Evolutionary conservation across 495 filamentous ascomycete genomes (phyloP), one percentile per base, ranked within the genome.

Genomic region (Tuber magnatum): DNA sequence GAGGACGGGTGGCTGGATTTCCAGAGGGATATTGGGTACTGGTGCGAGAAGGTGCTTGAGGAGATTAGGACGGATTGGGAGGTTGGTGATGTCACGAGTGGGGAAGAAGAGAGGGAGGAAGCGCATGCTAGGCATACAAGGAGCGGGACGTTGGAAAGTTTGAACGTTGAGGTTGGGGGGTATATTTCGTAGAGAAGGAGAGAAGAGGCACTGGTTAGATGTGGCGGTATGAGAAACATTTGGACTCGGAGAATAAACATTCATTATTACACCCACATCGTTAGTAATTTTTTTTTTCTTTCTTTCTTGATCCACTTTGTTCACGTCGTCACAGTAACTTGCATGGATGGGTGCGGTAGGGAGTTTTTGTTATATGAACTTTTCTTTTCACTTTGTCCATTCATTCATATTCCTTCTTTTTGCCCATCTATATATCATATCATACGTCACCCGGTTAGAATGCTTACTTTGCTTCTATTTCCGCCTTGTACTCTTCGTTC

Each of bases 31-130:
- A 74, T 82, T 14, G 72, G 72, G 20, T 38, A 73, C 40, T 82
- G 81, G 81, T 82, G 81, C 38, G 75, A 80, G 32, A 76, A 71
- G 22, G 81, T 82, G 10, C 73, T 82, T 0, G 80, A 78, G 35
- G 81, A 82, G 69, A 82, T 82, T 12, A 78, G 81, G 46, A 68
- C 73, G 41, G 81, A 82, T 68, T 82, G 81, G 81, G 78, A 80
- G 70, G 80, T 82, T 78, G 80, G 81, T 7, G 73, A 77, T 22
- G 77, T 78, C 5, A 78, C 81, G 10, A 78, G 75, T 9, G 74
- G 40, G 2, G 56, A 12, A 28, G 28, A 16, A 14, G 56, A 65
- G 28, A 56, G 6, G 28, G 32, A 35, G 28, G 72, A 82, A 38
- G 81, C 78, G 22, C 77, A 80, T 51, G 80, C 79, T n/a, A 79